These are phyloP conservation scores for Malus asiatica DNA, from an alignment of 306 rosid genomes.

Conservation along the genomic window DNA sequence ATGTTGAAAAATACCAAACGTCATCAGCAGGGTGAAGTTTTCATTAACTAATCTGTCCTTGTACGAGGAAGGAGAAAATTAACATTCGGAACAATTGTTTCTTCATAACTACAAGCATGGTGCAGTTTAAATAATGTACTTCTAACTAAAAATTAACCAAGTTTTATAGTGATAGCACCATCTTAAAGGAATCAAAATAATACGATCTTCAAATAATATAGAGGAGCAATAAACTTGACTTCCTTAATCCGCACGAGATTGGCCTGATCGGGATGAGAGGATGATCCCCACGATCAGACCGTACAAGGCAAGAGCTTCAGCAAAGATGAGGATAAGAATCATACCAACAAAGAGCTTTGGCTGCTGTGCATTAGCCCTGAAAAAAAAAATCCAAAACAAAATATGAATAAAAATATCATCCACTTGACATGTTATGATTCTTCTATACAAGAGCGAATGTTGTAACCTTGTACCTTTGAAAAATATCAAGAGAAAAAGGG, in stretches of 20 bases:
- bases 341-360: conserved; percentile 82
- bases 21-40: neutral
- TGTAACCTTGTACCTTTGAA: neutral
- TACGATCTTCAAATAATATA: neutral
- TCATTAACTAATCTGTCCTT: conserved; percentile 2
- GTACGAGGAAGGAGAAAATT: neutral
- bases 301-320: conserved; percentile 75
- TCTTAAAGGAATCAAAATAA: neutral
- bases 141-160: neutral
- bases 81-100: neutral
- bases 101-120: conserved; percentile 1
- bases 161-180: conserved; percentile 4
- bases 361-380: conserved; percentile 85
- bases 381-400: conserved; percentile 13
- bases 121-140: neutral
- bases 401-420: neutral
- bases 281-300: conserved; percentile 84
- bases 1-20: neutral
- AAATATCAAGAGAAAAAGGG: neutral
- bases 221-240: conserved; percentile 3
- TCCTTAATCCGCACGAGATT: conserved; percentile 59
- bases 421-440: neutral
- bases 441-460: neutral
- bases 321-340: conserved; percentile 71
- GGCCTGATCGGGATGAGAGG: conserved; percentile 77